Percentiles rank a stretch among this genome's conserved stretches.
Evolutionary conservation across 2,329 filamentous ascomycete species (phyloP).

Genomic region (Akanthomyces muscarius): DNA sequence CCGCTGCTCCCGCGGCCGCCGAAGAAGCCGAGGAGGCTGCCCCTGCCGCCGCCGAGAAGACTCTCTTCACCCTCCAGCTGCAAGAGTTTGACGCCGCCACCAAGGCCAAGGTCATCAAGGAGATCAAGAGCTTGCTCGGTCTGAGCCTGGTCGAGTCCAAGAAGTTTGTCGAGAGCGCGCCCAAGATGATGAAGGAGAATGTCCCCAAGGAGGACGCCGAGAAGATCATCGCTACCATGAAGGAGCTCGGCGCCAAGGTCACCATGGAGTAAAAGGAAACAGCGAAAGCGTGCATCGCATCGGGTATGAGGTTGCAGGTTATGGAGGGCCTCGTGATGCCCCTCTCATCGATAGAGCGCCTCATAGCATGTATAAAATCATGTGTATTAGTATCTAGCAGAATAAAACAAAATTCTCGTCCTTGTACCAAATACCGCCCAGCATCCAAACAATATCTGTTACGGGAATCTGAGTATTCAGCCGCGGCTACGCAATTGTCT

Average conservation of each 20-base stretch:
- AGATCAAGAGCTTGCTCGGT: constrained; percentile 94
- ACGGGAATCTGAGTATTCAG: background rate
- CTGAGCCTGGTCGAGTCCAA: constrained; percentile 98
- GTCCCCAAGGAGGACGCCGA: constrained; percentile 98
- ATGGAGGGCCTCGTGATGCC: constrained; percentile 1
- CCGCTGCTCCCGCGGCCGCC: constrained; percentile 56
- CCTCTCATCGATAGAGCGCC: constrained; percentile 14
- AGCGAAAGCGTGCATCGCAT: constrained; percentile 9
- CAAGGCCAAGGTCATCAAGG: constrained; percentile 99
- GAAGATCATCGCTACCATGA: constrained; percentile 95
- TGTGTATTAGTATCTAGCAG: constrained; percentile 31
- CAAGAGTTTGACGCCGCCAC: constrained; percentile 79
- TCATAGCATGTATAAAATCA: constrained; percentile 23
- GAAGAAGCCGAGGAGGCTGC: constrained; percentile 87
- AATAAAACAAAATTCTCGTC: constrained; percentile 12
- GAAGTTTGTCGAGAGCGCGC: constrained; percentile 98
- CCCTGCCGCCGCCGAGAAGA: constrained; percentile 88
- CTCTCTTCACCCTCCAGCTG: constrained; percentile 94
- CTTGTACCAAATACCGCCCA: background rate
- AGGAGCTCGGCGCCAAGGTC: constrained; percentile 85
- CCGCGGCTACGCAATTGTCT: background rate
- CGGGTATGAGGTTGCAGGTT: constrained; percentile 9
- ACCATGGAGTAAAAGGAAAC: constrained; percentile 72
- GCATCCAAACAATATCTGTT: background rate
- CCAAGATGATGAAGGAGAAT: constrained; percentile 98